Evolutionary conservation across 1,284 basidiomycete species (phyloP).

Genomic region (Ustilago loliicola): DNA sequence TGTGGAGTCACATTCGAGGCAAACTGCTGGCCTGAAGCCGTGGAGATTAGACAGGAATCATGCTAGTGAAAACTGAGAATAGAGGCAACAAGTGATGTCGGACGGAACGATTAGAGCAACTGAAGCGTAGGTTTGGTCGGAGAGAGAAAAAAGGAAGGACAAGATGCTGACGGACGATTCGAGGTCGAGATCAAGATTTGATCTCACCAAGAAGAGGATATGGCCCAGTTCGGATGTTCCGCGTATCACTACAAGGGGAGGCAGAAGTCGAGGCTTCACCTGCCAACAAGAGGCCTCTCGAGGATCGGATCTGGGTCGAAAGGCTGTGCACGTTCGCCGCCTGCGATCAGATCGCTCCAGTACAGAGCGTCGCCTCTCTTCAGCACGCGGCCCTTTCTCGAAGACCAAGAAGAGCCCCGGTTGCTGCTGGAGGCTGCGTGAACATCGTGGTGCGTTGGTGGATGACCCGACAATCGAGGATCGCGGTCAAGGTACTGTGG

Average conservation of each 20-base stretch:
- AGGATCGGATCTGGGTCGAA: slow-evolving; percentile 62
- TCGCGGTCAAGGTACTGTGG: slow-evolving; percentile 27
- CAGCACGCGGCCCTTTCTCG: slow-evolving; percentile 70
- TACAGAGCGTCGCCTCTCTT: slow-evolving; percentile 79
- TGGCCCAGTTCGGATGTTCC: neutral
- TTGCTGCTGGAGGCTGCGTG: neutral
- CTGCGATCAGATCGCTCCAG: slow-evolving; percentile 82
- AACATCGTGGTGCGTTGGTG: neutral
- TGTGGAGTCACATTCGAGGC: too few species aligned
- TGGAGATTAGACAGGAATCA: neutral
- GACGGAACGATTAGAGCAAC: neutral
- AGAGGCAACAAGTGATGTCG: neutral
- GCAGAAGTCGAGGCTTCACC: slow-evolving; percentile 19
- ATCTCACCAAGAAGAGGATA: neutral
- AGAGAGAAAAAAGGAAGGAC: neutral
- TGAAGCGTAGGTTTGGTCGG: neutral
- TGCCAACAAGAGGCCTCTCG: slow-evolving; percentile 53
- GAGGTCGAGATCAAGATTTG: neutral
- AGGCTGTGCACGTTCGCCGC: slow-evolving; percentile 75
- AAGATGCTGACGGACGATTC: neutral
- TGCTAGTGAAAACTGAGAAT: neutral
- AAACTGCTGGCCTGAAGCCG: neutral
- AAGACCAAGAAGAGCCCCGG: slow-evolving; percentile 10
- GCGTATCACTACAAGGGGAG: neutral
- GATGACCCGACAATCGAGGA: slow-evolving; percentile 11